phyloP scores from a whole-genome alignment of 164 flowering plant genomes.

The Amborella trichopoda region DNA sequence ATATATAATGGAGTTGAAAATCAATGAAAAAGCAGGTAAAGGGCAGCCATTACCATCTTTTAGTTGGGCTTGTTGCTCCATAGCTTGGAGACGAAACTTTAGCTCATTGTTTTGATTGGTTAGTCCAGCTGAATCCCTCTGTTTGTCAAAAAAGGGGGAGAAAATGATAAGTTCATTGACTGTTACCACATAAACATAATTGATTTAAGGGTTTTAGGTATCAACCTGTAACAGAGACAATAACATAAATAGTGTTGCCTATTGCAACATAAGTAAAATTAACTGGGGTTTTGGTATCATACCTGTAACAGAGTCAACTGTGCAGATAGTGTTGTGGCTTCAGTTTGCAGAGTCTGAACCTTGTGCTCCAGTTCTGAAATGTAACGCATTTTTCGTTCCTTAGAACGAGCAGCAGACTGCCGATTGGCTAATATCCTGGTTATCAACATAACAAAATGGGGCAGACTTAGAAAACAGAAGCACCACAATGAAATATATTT shows the following conservation, averaged over 20 bases:
- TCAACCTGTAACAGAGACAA: background rate
- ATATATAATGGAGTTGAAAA: too few relatives aligned
- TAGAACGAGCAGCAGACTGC: conserved; percentile 97
- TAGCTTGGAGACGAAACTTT: conserved; percentile 52
- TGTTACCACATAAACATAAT: background rate
- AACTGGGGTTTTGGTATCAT: too few relatives aligned
- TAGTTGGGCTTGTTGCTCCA: conserved; percentile 59
- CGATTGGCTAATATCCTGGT: conserved; percentile 94
- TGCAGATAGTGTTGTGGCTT: conserved; percentile 95
- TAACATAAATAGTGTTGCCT: too few relatives aligned
- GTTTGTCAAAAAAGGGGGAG: conserved; percentile 3
- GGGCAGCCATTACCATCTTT: conserved; percentile 54
- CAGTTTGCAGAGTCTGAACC: conserved; percentile 92
- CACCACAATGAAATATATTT: too few relatives aligned
- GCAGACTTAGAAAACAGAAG: too few relatives aligned
- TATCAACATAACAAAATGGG: background rate
- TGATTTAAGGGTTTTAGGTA: background rate
- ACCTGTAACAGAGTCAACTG: conserved; percentile 91
- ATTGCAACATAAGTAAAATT: too few relatives aligned
- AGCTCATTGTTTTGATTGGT: conserved; percentile 46
- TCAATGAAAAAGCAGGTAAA: background rate
- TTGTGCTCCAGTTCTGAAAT: conserved; percentile 94
- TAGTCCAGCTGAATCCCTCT: conserved; percentile 50
- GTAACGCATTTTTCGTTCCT: conserved; percentile 92
- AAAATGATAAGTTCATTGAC: background rate